Conservation (phyloP, 2,329 filamentous ascomycete genomes). For the Aspergillus pseudonomiae region DNA sequence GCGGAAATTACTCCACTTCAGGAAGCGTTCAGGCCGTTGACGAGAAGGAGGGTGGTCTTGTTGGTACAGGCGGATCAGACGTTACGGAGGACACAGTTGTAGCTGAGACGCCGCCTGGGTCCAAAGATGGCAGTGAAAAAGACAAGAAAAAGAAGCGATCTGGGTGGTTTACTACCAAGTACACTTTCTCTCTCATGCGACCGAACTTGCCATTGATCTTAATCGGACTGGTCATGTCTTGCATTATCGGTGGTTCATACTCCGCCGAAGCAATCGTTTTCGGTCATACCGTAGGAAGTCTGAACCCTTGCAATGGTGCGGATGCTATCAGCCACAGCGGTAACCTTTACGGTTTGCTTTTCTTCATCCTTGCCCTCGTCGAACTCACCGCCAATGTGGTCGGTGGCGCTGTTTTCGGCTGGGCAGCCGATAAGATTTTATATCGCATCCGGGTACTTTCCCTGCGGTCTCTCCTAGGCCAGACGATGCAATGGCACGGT, state of each 20-base stretch:
- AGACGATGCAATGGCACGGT: slow-evolving; percentile 71
- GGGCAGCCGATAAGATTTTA: slow-evolving; percentile 64
- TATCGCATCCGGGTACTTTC: slow-evolving; percentile 65
- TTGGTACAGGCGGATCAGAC: slow-evolving; percentile 22
- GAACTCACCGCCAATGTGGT: slow-evolving; percentile 62
- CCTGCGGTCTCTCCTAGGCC: slow-evolving; percentile 64
- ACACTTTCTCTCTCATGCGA: slow-evolving; percentile 44
- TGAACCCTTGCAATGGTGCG: slow-evolving; percentile 56
- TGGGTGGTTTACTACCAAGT: slow-evolving; percentile 29
- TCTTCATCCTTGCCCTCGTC: slow-evolving; percentile 61
- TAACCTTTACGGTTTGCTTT: slow-evolving; percentile 58
- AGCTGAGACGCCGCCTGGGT: slow-evolving; percentile 16
- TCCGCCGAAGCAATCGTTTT: slow-evolving; percentile 61
- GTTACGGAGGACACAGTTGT: slow-evolving; percentile 23
- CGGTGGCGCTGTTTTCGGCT: slow-evolving; percentile 61
- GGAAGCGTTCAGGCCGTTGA: slow-evolving; percentile 15
- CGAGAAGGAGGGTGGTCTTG: slow-evolving; percentile 21
- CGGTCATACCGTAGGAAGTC: slow-evolving; percentile 59
- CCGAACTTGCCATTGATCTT: slow-evolving; percentile 49
- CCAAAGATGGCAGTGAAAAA: slow-evolving; percentile 15
- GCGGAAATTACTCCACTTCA: slow-evolving; percentile 17
- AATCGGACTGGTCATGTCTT: slow-evolving; percentile 55
- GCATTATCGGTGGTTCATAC: slow-evolving; percentile 59
- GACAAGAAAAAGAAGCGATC: slow-evolving; percentile 23
- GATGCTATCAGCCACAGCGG: slow-evolving; percentile 53